phyloP scores from a whole-genome alignment of 495 filamentous ascomycete genomes.

The Penicillium maclennaniae region DNA sequence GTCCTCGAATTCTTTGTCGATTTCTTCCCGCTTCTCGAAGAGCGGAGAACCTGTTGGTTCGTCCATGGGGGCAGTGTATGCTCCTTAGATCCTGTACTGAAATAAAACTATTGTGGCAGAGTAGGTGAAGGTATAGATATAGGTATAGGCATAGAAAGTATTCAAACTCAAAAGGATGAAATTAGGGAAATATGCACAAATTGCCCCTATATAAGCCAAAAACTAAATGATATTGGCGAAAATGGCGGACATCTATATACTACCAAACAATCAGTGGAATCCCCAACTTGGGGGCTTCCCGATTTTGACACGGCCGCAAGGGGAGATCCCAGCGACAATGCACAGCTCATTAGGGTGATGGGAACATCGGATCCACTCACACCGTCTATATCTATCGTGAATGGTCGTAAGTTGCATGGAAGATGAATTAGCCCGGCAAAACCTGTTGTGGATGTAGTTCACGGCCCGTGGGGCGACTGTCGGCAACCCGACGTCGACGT shows the following conservation, averaged over 20 bases:
- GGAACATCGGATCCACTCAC: not conserved
- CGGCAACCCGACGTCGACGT: constrained; percentile 1
- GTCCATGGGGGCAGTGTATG: constrained; percentile 8
- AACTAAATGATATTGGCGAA: not conserved
- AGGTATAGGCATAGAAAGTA: not conserved
- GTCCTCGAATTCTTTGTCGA: not conserved
- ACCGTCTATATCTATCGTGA: not conserved
- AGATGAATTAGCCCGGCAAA: not conserved
- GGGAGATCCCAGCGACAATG: not conserved
- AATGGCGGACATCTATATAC: not conserved
- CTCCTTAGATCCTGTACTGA: not conserved
- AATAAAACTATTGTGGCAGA: not conserved
- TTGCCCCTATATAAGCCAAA: constrained; percentile 3
- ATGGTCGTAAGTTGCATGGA: not conserved
- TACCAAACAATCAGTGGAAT: not conserved
- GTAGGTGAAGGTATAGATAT: not conserved
- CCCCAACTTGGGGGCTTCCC: not conserved
- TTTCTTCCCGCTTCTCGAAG: constrained; percentile 12
- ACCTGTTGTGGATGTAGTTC: not conserved
- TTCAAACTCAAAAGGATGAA: not conserved
- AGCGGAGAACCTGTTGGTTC: constrained; percentile 1
- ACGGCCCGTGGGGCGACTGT: not conserved
- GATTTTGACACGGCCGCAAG: not conserved
- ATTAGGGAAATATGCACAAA: constrained; percentile 6
- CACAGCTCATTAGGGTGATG: too few relatives aligned